Evolutionary conservation across 73 alveolate genomes (phyloP).

Genomic region (Tetrahymena elliotti): DNA sequence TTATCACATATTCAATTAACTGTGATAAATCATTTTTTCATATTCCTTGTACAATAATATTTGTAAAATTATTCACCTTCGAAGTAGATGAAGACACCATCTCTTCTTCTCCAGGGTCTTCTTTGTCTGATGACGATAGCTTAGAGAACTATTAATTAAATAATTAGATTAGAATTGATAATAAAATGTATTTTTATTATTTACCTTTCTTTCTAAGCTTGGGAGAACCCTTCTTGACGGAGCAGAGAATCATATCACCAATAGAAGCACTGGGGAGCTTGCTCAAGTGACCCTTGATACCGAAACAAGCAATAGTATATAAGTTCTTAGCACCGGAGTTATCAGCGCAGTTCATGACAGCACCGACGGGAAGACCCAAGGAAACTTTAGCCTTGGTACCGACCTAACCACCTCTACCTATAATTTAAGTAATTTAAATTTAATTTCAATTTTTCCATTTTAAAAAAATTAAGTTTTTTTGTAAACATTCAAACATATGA

Average conservation of each 20-base stretch:
- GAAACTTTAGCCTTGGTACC: conserved; percentile 40
- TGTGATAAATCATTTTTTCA: not conserved
- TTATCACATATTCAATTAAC: not conserved
- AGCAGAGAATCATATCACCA: conserved; percentile 92
- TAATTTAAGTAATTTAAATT: not conserved
- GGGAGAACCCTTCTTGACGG: conserved; percentile 98
- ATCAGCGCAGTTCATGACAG: conserved; percentile 94
- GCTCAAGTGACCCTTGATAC: conserved; percentile 61
- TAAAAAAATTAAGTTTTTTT: not conserved
- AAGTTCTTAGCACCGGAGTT: conserved; percentile 88
- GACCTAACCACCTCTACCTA: conserved; percentile 49
- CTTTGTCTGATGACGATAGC: conserved; percentile 96
- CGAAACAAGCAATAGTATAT: conserved; percentile 77
- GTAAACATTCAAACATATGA: not conserved
- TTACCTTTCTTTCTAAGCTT: conserved; percentile 94
- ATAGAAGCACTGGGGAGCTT: conserved; percentile 74
- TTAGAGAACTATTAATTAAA: conserved; percentile 47
- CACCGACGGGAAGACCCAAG: conserved; percentile 75
- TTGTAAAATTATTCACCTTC: conserved; percentile 52
- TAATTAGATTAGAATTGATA: not conserved
- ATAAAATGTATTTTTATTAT: not conserved
- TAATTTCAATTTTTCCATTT: not conserved
- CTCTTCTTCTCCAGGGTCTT: conserved; percentile 95
- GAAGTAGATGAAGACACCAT: conserved; percentile 94
- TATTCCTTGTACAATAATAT: not conserved